Evolutionary conservation across 176 grass and related monocot genomes (phyloP).

Genomic region (Aegilops longissima): DNA sequence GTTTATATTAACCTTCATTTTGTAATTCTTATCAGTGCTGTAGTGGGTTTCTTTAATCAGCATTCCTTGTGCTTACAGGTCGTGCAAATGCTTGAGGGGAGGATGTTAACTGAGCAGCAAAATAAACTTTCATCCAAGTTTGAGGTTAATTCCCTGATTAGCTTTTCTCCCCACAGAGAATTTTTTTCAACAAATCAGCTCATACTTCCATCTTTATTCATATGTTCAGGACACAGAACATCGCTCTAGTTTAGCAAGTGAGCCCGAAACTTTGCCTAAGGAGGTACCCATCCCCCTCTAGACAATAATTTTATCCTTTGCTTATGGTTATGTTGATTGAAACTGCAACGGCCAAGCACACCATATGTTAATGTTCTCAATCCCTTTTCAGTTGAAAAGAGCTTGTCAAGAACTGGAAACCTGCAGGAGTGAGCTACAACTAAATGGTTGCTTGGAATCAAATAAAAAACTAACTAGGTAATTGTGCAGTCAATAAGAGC

Average conservation of each 20-base stretch:
- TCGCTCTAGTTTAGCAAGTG: slow-evolving; percentile 20
- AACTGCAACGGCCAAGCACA: slow-evolving; percentile 5
- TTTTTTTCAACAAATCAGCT: neutral
- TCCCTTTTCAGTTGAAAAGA: slow-evolving; percentile 60
- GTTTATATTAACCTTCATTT: slow-evolving; percentile 32
- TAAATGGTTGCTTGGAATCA: slow-evolving; percentile 61
- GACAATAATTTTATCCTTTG: neutral
- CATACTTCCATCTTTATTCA: neutral
- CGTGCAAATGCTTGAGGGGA: slow-evolving; percentile 59
- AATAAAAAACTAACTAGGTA: slow-evolving; percentile 84
- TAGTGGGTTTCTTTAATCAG: slow-evolving; percentile 22
- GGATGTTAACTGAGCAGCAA: slow-evolving; percentile 45
- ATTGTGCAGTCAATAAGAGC: neutral
- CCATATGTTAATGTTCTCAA: neutral
- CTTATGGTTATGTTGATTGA: slow-evolving; percentile 1
- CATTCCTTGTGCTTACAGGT: slow-evolving; percentile 48
- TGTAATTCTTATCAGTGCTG: slow-evolving; percentile 20
- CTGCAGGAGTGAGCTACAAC: slow-evolving; percentile 58
- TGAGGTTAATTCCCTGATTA: slow-evolving; percentile 45
- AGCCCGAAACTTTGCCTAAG: slow-evolving; percentile 48
- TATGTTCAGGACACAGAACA: slow-evolving; percentile 48
- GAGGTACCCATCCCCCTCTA: slow-evolving; percentile 52
- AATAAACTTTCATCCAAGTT: slow-evolving; percentile 32
- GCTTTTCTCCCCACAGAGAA: neutral
- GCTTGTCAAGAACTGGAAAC: slow-evolving; percentile 58